These are phyloP conservation scores for Diaporthe sp. DNA, from an alignment of 2,329 filamentous ascomycete genomes.

Conservation along the genomic window DNA sequence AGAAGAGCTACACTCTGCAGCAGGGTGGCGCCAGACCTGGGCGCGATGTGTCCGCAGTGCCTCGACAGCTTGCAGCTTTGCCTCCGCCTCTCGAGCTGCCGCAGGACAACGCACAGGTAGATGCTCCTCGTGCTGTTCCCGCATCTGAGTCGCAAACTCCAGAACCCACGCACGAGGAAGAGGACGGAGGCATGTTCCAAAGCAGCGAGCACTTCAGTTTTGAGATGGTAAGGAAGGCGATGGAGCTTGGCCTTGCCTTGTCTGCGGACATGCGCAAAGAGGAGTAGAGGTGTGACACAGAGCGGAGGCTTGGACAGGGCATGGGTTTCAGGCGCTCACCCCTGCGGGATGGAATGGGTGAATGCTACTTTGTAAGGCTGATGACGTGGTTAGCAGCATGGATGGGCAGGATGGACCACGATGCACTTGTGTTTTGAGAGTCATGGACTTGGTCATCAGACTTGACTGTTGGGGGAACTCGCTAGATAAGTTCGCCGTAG, in stretches of 20 bases:
- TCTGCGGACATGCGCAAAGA: not conserved
- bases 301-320: too few species aligned
- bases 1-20: not conserved
- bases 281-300: not conserved
- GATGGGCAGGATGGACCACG: not conserved
- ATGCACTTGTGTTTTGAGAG: not conserved
- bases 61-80: not conserved
- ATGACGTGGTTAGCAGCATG: not conserved
- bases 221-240: not conserved
- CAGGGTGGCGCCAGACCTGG: not conserved
- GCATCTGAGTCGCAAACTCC: not conserved
- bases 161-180: too few species aligned
- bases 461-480: too few species aligned
- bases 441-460: not conserved
- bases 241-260: not conserved
- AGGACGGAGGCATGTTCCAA: not conserved
- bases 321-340: too few species aligned
- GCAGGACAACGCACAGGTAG: not conserved
- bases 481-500: not conserved
- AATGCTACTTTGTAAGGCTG: not conserved
- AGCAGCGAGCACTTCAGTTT: not conserved
- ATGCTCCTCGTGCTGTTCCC: too few species aligned
- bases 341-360: not conserved
- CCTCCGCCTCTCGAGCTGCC: not conserved
- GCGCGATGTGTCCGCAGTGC: not conserved